phyloP scores from a whole-genome alignment of 768 basidiomycete genomes.

The Boletus edulis region DNA sequence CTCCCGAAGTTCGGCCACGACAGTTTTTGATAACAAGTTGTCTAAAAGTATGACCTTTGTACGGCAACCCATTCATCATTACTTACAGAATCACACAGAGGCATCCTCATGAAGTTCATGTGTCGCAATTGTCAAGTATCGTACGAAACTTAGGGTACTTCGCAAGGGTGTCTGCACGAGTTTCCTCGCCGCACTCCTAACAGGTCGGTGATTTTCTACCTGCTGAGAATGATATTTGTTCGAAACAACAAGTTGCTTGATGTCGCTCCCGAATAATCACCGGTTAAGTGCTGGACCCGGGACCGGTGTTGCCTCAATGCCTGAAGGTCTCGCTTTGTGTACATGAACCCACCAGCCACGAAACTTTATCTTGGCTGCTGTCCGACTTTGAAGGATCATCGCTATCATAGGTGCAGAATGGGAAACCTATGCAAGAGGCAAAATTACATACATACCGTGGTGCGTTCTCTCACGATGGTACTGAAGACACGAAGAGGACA shows the following conservation, averaged over 20 bases:
- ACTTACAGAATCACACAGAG: conserved; percentile 26
- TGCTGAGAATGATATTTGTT: background rate
- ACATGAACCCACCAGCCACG: conserved; percentile 48
- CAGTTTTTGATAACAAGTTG: conserved; percentile 94
- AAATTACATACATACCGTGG: conserved; percentile 55
- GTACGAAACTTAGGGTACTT: conserved; percentile 74
- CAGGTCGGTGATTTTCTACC: conserved; percentile 42
- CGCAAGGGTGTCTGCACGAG: conserved; percentile 82
- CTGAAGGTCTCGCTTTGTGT: conserved; percentile 39
- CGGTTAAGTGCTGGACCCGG: conserved; percentile 43
- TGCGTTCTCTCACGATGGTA: conserved; percentile 81
- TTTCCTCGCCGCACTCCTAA: conserved; percentile 62
- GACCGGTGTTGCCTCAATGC: conserved; percentile 92
- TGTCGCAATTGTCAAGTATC: conserved; percentile 86
- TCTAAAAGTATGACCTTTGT: conserved; percentile 7
- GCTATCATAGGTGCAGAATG: conserved; percentile 70
- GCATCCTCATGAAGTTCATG: conserved; percentile 71
- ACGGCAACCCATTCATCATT: background rate
- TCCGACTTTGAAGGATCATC: conserved; percentile 69
- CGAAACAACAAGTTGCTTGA: conserved; percentile 60
- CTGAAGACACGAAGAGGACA: conserved; percentile 60
- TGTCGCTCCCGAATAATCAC: conserved; percentile 51
- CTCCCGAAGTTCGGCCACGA: conserved; percentile 60
- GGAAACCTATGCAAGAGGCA: conserved; percentile 40
- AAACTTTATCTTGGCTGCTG: conserved; percentile 92